phyloP scores from a whole-genome alignment of 768 basidiomycete species.

The Nidularia pulvinata region DNA sequence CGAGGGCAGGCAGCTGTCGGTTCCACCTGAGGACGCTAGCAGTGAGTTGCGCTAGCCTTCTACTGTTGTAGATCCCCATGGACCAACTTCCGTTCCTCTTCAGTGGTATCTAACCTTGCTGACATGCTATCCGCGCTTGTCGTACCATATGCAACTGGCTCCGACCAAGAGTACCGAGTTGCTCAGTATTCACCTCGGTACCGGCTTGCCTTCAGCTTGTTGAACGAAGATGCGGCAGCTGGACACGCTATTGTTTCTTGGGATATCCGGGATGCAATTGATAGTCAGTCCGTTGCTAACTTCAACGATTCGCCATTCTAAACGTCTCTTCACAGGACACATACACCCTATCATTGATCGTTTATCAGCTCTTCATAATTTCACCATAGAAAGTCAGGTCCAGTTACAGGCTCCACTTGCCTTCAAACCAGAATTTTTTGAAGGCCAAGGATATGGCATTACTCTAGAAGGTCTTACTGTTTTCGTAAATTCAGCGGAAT shows the following conservation, averaged over 20 bases:
- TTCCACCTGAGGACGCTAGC: slow-evolving; percentile 18
- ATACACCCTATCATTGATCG: slow-evolving; percentile 63
- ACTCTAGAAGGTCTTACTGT: slow-evolving; percentile 85
- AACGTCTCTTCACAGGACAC: slow-evolving; percentile 54
- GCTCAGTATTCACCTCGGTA: slow-evolving; percentile 82
- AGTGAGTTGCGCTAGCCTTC: slow-evolving; percentile 11
- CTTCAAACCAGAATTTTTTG: slow-evolving; percentile 57
- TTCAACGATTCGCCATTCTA: background rate
- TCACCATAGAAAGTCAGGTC: slow-evolving; percentile 93
- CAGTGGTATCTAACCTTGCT: slow-evolving; percentile 19
- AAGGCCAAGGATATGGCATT: slow-evolving; percentile 50
- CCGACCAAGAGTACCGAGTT: slow-evolving; percentile 41
- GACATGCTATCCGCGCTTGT: slow-evolving; percentile 33
- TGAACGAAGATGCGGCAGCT: slow-evolving; percentile 86
- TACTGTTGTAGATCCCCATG: too few species aligned
- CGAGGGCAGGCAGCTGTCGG: slow-evolving; percentile 21
- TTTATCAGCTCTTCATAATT: slow-evolving; percentile 77
- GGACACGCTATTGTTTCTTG: slow-evolving; percentile 63
- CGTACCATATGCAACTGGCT: slow-evolving; percentile 36
- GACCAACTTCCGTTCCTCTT: too few species aligned
- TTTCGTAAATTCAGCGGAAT: slow-evolving; percentile 95
- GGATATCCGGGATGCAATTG: slow-evolving; percentile 69
- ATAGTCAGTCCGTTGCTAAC: slow-evolving; percentile 42
- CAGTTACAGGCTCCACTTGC: slow-evolving; percentile 91
- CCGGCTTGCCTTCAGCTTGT: slow-evolving; percentile 87